phyloP scores from a whole-genome alignment of 495 filamentous ascomycete genomes.

The Talaromyces ruber region DNA sequence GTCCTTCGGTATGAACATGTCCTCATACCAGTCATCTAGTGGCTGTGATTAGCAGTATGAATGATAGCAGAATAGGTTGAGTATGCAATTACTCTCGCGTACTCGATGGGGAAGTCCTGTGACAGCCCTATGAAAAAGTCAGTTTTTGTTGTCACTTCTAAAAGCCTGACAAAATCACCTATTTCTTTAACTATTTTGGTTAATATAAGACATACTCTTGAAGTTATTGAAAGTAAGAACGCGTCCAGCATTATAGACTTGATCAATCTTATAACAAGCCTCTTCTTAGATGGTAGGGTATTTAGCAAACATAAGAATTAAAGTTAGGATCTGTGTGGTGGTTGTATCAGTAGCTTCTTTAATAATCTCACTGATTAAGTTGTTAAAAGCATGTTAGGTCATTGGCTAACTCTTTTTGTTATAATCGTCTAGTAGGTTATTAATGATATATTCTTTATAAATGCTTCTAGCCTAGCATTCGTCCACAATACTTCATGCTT shows the following conservation, averaged over 20 bases:
- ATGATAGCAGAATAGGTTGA: too few species aligned
- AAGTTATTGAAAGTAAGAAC: constrained; percentile 22
- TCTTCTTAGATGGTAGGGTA: constrained; percentile 25
- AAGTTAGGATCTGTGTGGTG: constrained; percentile 13
- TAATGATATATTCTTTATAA: constrained; percentile 30
- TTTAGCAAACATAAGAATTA: constrained; percentile 27
- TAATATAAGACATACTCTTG: constrained; percentile 26
- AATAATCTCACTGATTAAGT: neutral
- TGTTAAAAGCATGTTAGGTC: neutral
- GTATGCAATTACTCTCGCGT: too few species aligned
- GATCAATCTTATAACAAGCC: constrained; percentile 17
- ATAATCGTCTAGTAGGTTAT: constrained; percentile 32
- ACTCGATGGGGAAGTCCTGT: neutral
- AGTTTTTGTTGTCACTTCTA: too few species aligned
- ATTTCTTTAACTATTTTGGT: constrained; percentile 27
- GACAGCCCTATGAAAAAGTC: neutral
- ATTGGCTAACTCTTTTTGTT: constrained; percentile 8
- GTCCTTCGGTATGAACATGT: constrained; percentile 19
- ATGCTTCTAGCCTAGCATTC: neutral
- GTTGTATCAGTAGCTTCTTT: neutral
- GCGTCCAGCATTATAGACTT: constrained; percentile 15
- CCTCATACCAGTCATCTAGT: constrained; percentile 22
- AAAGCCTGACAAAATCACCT: neutral
- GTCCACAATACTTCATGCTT: neutral
- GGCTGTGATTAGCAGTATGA: too few species aligned